These are phyloP conservation scores for Teratosphaeria nubilosa DNA, from an alignment of 2,329 filamentous ascomycete genomes.

Conservation along the genomic window DNA sequence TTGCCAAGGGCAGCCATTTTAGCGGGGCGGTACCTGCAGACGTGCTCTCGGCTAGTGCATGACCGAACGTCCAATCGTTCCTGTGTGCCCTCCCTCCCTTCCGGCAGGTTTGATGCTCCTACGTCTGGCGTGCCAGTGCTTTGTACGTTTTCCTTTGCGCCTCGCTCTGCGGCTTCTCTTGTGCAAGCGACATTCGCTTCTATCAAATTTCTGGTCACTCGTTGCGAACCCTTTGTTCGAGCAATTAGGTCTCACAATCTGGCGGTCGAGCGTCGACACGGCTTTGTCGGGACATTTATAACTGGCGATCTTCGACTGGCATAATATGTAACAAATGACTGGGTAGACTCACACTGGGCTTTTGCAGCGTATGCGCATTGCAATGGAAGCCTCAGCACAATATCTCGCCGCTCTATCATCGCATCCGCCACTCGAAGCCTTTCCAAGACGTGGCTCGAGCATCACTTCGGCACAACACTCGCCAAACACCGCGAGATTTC, in stretches of 20 bases:
- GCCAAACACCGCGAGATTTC: slow-evolving; percentile 10
- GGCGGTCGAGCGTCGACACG: not conserved
- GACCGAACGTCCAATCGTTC: not conserved
- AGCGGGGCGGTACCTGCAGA: not conserved
- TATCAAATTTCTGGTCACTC: not conserved
- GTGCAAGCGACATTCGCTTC: not conserved
- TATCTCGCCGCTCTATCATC: slow-evolving; percentile 9
- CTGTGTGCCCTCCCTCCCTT: not conserved
- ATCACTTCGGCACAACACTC: slow-evolving; percentile 8
- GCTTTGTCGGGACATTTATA: not conserved
- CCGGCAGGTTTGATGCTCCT: not conserved
- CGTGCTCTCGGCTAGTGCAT: not conserved
- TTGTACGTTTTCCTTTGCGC: not conserved
- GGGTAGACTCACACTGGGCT: not conserved
- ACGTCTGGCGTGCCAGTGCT: not conserved
- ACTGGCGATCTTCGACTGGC: not conserved
- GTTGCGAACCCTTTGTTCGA: not conserved
- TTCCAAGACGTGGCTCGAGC: slow-evolving; percentile 6
- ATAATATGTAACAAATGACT: not conserved
- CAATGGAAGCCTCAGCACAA: slow-evolving; percentile 13
- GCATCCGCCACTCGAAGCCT: not conserved
- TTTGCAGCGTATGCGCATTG: slow-evolving; percentile 1
- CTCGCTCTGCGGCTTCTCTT: not conserved
- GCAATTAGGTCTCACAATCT: not conserved
- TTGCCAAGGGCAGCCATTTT: not conserved